Base-by-base conservation (phyloP, 176 grass and related monocot genomes). In the Musa beccarii region DNA sequence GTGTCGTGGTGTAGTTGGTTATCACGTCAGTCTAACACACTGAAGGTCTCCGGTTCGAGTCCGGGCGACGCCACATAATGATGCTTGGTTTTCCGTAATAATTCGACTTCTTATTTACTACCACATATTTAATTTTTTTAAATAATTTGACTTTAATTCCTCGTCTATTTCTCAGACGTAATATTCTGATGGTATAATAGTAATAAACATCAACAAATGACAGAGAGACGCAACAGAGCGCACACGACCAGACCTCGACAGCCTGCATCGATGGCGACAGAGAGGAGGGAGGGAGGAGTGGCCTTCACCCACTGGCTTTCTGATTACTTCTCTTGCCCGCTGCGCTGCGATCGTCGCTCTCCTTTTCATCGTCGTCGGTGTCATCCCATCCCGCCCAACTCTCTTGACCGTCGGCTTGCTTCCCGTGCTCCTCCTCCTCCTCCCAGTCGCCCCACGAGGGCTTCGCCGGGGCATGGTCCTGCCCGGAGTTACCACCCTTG, bases 11-110 rank as follows among this genome's bases (percentile, higher is more conserved):
- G 92, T 96, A 96, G 87, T 96, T 96, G 90, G 90, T 96, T 90
- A 92, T 96, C 92, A 96, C 89, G 92, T 92, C 89, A 92, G 89
- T 96, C 92, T 92, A 96, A 92, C 89, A 90, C 92, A 96, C 86
- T 90, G 87, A 92, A 96, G 87, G 85, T 96, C 87, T 96, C 86
- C 86, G 92, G 89, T 96, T 92, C 89, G 72, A 89, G 13, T 16
- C 84, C 89, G 89, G 84, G 84, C 86, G 86, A 96, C 74, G 89
- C 86, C 92, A 96, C 5, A 43, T 5, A 5, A 43, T 43, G 0
- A 43, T 34, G 6, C 5, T 43, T 43, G 6, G 0, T 43, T 43
- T 43, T 0, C 4, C 4, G 4, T 43, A 43, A 43, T 43, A 43
- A 43, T 43, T 43, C 4, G 34, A 43, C 34, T 43, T 43, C 34